Conservation (phyloP, 352 stramenopile genomes). For the Hyaloperonospora arabidopsidis region DNA sequence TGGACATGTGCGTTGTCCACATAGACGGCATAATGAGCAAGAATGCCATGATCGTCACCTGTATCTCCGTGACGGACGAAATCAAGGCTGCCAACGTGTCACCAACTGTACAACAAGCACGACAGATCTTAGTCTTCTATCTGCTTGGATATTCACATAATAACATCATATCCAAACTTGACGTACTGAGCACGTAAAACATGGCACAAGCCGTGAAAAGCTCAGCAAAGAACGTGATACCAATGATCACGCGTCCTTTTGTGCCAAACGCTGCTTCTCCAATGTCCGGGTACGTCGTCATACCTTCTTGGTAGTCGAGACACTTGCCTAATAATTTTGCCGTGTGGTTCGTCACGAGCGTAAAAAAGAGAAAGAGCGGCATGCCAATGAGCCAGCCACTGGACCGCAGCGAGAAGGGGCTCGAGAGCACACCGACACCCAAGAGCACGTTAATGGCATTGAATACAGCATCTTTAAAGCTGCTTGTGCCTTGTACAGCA, state of each 20-base stretch:
- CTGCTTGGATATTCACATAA: neutral
- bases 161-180: neutral
- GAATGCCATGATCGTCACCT: constrained; percentile 65
- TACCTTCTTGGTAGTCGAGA: constrained; percentile 73
- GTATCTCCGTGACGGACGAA: constrained; percentile 43
- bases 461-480: constrained; percentile 68
- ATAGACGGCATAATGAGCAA: constrained; percentile 69
- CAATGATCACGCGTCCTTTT: constrained; percentile 57
- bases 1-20: constrained; percentile 74
- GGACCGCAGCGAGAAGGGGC: constrained; percentile 73
- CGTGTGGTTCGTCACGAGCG: constrained; percentile 80
- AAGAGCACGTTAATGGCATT: constrained; percentile 84
- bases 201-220: constrained; percentile 75
- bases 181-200: constrained; percentile 70
- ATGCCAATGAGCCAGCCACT: constrained; percentile 63
- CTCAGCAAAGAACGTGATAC: constrained; percentile 75
- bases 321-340: constrained; percentile 76
- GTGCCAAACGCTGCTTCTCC: constrained; percentile 75
- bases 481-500: constrained; percentile 39
- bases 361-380: constrained; percentile 79
- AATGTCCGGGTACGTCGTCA: constrained; percentile 79
- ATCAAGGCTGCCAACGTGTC: constrained; percentile 71
- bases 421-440: constrained; percentile 78
- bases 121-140: neutral
- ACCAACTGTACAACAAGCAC: constrained; percentile 36